Evolutionary conservation across 306 rosid genomes (phyloP), one percentile per base, ranked within the genome.

Genomic region (Dalbergia cultrata): DNA sequence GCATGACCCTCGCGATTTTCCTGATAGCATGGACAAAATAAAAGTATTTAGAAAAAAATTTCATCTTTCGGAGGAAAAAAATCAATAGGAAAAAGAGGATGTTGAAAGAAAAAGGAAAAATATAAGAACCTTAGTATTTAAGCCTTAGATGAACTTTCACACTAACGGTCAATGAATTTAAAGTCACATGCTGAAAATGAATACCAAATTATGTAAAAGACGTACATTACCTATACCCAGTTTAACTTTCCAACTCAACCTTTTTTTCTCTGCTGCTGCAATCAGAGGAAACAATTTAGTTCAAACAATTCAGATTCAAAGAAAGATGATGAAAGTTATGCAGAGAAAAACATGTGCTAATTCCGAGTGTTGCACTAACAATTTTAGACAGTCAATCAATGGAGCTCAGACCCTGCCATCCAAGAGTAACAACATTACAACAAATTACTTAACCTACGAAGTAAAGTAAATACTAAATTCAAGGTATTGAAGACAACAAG

Each of bases 221-320:
- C 14, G 45, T 67, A 26, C 35, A 61, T 84, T 84, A 84, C 87
- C 84, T 60, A 84, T 13, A 31, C 18, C 63, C 77, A 74, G 54
- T 68, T 41, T 79, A 12, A 3, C 39, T 7, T 43, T 67, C 39
- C 0, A 5, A 41, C 8, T 59, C 73, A 10, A 49, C 10, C 49
- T 0, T 1, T 70, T 10, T 18, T n/a, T 4, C 39, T 43, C 63
- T 72, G 66, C 0, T 59, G 3, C 45, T 8, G 63, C 45, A 43
- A 74, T 17, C 41, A 19, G 62, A 74, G 59, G 74, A 84, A 79
- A 72, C 37, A 41, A 31, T 16, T 72, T 72, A 72, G 83, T 62
- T 12, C 35, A 47, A 21, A 39, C 56, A 39, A 78, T 6, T 65
- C 37, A 74, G 49, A 41, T 62, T 60, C 53, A 63, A 68, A 56